Base-by-base conservation (phyloP, 164 flowering plant species). In the Nymphaea thermarum region DNA sequence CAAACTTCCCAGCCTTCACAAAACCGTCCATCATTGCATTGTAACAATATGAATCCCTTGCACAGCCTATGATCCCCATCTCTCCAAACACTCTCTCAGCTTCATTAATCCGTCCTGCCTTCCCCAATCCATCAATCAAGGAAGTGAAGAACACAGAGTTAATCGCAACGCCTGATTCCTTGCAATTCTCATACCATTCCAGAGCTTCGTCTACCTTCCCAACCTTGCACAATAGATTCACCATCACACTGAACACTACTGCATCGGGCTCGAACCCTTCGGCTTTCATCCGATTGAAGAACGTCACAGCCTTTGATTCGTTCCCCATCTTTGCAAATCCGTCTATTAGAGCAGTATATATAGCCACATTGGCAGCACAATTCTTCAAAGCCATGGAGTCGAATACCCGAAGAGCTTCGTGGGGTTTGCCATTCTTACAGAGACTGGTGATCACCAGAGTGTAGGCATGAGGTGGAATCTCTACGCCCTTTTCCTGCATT, bases 21-120 rank as follows among this genome's bases (percentile, higher is more conserved):
- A 84, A 74, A 11, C 89, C 94, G 77, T 95, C 93, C 55, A 95
- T 95, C 44, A 90, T 82, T 17, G 84, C 86, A 69, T 95, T 92
- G 66, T 92, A 92, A 74, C 99, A 95, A 77, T 84, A 92, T 2
- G 97, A 92, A 81, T 95, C 99, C 61, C 78, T 75, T 3, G 85
- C 65, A 66, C 90, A 95, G 4, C 94, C 94, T 64, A 77, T 78
- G 65, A 76, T 80, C n/a, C 43, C 79, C 97, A 95, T 95, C 65
- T 87, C 88, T 65, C 92, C 90, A 63, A 89, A 95, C 68, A 87
- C 80, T 65, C 77, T 75, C 78, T 83, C 84, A 42, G 98, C 98
- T 74, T 88, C 96, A 57, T 81, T 83, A 14, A 87, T 75, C 74
- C 90, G 82, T 68, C 97, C 93, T 45, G 82, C 89, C 77, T 92